Conservation (phyloP, 139 green algal genomes). For the Axilococcus clingmanii region DNA sequence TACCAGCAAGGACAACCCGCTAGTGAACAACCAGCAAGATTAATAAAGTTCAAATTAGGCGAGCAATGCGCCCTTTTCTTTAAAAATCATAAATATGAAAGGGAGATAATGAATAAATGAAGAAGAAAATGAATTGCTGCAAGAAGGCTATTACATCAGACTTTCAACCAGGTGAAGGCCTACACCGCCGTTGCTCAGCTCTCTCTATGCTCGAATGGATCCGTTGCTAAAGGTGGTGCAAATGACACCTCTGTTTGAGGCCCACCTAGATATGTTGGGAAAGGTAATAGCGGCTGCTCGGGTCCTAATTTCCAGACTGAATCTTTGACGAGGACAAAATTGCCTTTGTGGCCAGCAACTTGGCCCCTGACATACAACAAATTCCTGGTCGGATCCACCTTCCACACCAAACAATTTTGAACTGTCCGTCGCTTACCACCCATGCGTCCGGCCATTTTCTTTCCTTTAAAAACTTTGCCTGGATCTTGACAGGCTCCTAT, state of each 20-base stretch:
- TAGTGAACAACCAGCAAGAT: no score
- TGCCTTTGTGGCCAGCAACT: conserved; percentile 78
- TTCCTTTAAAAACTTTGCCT: conserved; percentile 90
- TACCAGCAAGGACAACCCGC: no score
- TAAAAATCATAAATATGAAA: no score
- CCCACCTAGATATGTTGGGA: conserved; percentile 11
- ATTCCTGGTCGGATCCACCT: conserved; percentile 86
- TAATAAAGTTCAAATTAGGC: no score
- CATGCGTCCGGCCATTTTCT: conserved; percentile 96
- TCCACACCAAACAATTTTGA: conserved; percentile 41
- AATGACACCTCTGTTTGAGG: neutral
- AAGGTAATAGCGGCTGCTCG: conserved; percentile 28
- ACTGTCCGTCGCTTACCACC: conserved; percentile 69
- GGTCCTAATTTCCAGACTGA: conserved; percentile 28
- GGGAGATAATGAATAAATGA: no score
- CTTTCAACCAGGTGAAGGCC: no score
- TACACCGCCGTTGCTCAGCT: no score
- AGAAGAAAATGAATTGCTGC: no score
- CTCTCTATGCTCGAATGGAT: no score
- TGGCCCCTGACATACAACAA: conserved; percentile 90
- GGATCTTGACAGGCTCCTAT: conserved; percentile 61
- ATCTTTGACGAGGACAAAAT: conserved; percentile 71
- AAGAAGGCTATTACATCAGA: no score
- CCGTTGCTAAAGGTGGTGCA: neutral
- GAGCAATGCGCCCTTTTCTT: no score